Evolutionary conservation across 208 protist species (phyloP), one percentile per base, ranked within the genome.

Genomic region (Leishmania amazonensis): DNA sequence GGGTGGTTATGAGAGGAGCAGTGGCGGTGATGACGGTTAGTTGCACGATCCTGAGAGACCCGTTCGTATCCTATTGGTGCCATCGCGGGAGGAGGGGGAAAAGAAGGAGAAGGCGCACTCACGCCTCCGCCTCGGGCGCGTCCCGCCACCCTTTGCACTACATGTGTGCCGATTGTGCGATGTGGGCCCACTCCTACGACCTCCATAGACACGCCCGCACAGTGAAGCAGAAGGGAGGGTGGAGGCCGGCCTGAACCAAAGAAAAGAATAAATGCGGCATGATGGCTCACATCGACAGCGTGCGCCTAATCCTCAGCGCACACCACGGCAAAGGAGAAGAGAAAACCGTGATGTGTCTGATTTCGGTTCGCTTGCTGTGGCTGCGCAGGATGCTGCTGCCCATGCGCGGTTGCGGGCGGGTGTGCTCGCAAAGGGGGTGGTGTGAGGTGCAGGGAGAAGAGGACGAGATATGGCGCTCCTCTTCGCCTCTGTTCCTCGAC

Each of bases 221-320:
- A 74, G 70, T 1, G 45, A 31, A 74, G 40, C 24, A 47, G 11
- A 54, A 74, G 40, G n/a, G 11, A 62, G 21, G 42, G 53, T 47
- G 31, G 35, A n/a, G 6, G 24, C 19, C 40, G 73, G 31, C 9
- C 47, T 58, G 11, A 54, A 49, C 70, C 67, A 42, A 77, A 60
- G 42, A 38, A 65, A 49, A 74, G 21, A 54, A 58, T 60, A 47
- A 49, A 21, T 47, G 21, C 40, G 7, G 67, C 21, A 49, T 7
- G 67, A 45, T 74, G 11, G 45, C 40, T 3, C 45, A 51, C 35
- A 53, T 74, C 40, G 19, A 6, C 40, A 74, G 70, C 28, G 70
- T 11, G 45, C 40, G 70, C 70, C 70, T 74, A 74, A 74, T 74
- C 70, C 45, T 74, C 70, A 74, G 70, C 70, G 45, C 70, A 53